These are phyloP conservation scores for Calocybe indica DNA, from an alignment of 768 basidiomycete species.

Conservation along the genomic window DNA sequence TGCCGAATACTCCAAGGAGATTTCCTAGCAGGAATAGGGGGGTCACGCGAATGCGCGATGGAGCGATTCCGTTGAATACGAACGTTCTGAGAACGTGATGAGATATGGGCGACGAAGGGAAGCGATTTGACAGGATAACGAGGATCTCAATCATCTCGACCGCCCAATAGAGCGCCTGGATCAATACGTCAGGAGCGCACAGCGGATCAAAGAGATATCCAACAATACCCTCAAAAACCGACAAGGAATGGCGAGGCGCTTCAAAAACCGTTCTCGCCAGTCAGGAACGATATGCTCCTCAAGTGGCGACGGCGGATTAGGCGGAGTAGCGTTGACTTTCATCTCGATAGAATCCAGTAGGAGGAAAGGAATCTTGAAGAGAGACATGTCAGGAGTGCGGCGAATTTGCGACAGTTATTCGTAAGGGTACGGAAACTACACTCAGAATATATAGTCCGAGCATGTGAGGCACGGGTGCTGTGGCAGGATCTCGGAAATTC, in stretches of 20 bases:
- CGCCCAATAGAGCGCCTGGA: constrained; percentile 22
- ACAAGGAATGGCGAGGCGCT: constrained; percentile 19
- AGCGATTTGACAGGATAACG: constrained; percentile 19
- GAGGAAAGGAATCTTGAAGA: constrained; percentile 29
- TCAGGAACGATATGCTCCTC: constrained; percentile 22
- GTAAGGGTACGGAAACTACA: too few relatives aligned
- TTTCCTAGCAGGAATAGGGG: constrained; percentile 24
- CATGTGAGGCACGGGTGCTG: too few relatives aligned
- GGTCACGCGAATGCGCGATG: constrained; percentile 15
- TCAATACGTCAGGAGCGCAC: neutral
- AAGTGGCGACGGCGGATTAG: constrained; percentile 19
- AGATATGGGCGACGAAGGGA: constrained; percentile 11
- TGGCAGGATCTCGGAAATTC: too few relatives aligned
- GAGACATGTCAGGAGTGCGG: constrained; percentile 8
- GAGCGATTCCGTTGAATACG: constrained; percentile 8
- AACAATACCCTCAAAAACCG: constrained; percentile 19
- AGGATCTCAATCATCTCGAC: constrained; percentile 20
- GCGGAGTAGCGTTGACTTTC: constrained; percentile 30
- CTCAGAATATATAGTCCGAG: too few relatives aligned
- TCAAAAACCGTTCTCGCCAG: constrained; percentile 26
- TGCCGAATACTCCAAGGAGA: constrained; percentile 22
- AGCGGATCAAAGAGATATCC: neutral
- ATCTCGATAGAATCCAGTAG: constrained; percentile 28
- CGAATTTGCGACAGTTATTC: neutral
- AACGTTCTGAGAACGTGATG: constrained; percentile 12